These are phyloP conservation scores for Exobasidium rhododendri DNA, from an alignment of 1,284 basidiomycete genomes.

Conservation along the genomic window DNA sequence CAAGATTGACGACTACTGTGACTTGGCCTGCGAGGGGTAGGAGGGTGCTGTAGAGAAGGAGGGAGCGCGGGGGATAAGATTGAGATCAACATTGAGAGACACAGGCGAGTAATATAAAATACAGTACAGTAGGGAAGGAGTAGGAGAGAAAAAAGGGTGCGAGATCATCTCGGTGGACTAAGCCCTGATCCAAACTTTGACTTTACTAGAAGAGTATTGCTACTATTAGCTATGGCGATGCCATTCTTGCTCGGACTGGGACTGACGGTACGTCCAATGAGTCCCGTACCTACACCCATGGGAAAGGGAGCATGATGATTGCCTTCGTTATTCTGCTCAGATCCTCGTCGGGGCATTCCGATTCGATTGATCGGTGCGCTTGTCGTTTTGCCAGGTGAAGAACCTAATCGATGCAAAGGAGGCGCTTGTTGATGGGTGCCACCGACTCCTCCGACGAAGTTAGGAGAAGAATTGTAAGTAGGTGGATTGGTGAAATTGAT, in stretches of 20 bases:
- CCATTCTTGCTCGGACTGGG: not conserved
- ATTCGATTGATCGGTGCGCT: not conserved
- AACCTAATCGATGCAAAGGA: not conserved
- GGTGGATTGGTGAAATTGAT: slow-evolving; percentile 6
- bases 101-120: no score
- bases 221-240: no score
- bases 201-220: not conserved
- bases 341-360: not conserved
- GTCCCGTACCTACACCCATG: slow-evolving; percentile 8
- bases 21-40: no score
- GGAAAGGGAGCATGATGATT: slow-evolving; percentile 1
- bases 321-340: not conserved
- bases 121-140: not conserved
- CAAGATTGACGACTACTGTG: no score
- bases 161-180: not conserved
- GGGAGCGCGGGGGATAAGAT: no score
- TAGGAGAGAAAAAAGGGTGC: not conserved
- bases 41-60: no score
- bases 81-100: no score
- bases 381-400: not conserved
- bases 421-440: not conserved
- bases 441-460: no score
- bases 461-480: not conserved
- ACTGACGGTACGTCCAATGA: slow-evolving; percentile 10
- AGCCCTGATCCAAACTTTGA: not conserved